Evolutionary conservation across 371 early-diverging fungal genomes (phyloP).

Genomic region (Gilbertella persicaria): DNA sequence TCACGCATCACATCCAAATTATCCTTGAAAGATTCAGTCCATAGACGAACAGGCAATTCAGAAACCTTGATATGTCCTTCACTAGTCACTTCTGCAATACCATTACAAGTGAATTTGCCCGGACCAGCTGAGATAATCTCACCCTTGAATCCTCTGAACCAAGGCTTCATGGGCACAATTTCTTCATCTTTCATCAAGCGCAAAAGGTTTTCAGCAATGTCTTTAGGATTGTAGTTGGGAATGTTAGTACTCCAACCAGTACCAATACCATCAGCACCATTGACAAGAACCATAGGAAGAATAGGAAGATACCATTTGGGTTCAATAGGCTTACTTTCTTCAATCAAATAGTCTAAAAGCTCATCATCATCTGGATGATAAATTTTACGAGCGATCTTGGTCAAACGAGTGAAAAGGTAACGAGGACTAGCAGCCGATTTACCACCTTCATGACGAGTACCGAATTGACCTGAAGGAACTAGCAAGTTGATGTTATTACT

Average conservation of each 20-base stretch:
- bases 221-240: slow-evolving; percentile 92
- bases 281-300: slow-evolving; percentile 96
- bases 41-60: slow-evolving; percentile 94
- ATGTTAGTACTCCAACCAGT: slow-evolving; percentile 92
- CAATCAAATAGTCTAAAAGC: slow-evolving; percentile 88
- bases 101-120: slow-evolving; percentile 75
- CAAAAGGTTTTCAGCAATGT: slow-evolving; percentile 90
- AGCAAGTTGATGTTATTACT: slow-evolving; percentile 97
- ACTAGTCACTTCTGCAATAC: slow-evolving; percentile 70
- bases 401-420: slow-evolving; percentile 94
- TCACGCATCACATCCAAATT: slow-evolving; percentile 68
- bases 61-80: slow-evolving; percentile 86
- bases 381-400: slow-evolving; percentile 79
- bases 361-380: slow-evolving; percentile 92
- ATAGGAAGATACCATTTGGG: slow-evolving; percentile 98
- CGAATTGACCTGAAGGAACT: slow-evolving; percentile 96
- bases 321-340: slow-evolving; percentile 96
- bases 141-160: slow-evolving; percentile 96
- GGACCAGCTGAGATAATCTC: slow-evolving; percentile 54
- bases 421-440: slow-evolving; percentile 98
- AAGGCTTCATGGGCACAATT: slow-evolving; percentile 86
- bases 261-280: slow-evolving; percentile 99
- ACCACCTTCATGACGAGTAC: slow-evolving; percentile 96
- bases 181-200: slow-evolving; percentile 83
- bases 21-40: slow-evolving; percentile 97